Base-by-base conservation (phyloP, 148 eudicot genomes). In the Pouteria glomerata region DNA sequence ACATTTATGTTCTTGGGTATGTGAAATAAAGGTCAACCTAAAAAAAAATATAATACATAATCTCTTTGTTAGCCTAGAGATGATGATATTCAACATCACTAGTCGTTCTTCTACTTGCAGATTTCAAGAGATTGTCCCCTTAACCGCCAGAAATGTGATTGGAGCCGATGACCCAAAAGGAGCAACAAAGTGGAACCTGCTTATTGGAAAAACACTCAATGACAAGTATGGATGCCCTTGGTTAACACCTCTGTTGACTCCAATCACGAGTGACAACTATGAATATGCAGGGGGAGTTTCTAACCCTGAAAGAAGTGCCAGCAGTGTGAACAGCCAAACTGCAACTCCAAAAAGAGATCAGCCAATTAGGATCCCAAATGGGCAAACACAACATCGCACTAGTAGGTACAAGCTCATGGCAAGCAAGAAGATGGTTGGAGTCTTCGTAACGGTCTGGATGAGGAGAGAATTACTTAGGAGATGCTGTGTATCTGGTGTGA, bases 401-500 rank as follows among this genome's bases (percentile, higher is more conserved):
- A 77, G 81, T 73, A 73, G 73, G 50, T 87, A 85, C 77, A 87
- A 83, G 73, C 56, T 85, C 65, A 78, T 87, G 76, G 91, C 85
- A 6, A 85, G 91, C 82, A 87, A 87, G 81, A 87, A 87, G 82
- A 87, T 87, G 91, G 91, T 87, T 51, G 91, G 91, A 15, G 88
- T 87, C 26, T 87, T 87, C 76, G 70, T 87, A 37, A 82, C 83
- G 16, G 85, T 87, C 6, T 87, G 91, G 91, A 81, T 87, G 80
- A 87, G 79, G 70, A 81, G 81, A 61, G 85, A 79, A 57, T 35
- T 85, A 71, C 66, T 87, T 11, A 57, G 61, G 59, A 79, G 66
- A 60, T 83, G 82, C 58, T 57, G 69, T 21, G 53, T 87, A 63
- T 81, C 91, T 1, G 69, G 70, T 53, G 91, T 85, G 8, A 82